Percentiles rank a stretch among this genome's conserved stretches.
These are phyloP conservation scores for Aspergillus indologenus DNA, from an alignment of 495 filamentous ascomycete species.

Conservation along the genomic window DNA sequence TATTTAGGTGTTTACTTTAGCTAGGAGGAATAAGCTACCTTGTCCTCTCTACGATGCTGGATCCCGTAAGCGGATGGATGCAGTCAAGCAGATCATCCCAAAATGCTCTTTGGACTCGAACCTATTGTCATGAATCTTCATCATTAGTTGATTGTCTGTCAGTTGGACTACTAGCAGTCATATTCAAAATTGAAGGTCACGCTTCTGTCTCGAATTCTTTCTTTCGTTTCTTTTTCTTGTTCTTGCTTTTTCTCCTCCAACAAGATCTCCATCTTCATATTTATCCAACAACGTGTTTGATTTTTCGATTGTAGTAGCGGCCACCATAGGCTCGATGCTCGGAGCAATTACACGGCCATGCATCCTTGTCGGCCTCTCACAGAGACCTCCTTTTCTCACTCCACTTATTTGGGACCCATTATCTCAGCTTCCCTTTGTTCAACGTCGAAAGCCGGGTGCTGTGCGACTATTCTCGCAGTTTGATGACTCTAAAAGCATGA, in stretches of 20 bases:
- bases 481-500: background rate
- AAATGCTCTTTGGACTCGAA: too few relatives aligned
- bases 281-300: background rate
- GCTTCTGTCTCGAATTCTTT: too few relatives aligned
- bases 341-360: background rate
- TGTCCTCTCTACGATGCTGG: background rate
- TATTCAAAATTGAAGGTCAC: too few relatives aligned
- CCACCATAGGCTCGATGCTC: background rate
- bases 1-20: too few relatives aligned
- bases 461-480: background rate
- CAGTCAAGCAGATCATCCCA: too few relatives aligned
- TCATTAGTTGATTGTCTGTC: too few relatives aligned
- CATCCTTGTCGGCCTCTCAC: background rate
- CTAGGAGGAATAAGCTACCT: background rate
- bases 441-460: background rate
- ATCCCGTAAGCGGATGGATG: background rate
- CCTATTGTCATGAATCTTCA: too few relatives aligned
- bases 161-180: too few relatives aligned
- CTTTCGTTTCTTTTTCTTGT: too few relatives aligned
- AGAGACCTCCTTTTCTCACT: background rate
- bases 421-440: background rate
- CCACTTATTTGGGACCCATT: background rate
- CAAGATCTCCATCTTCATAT: background rate
- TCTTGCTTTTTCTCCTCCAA: background rate
- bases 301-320: background rate